phyloP scores from a whole-genome alignment of 768 basidiomycete genomes.

The Leccinum imitatum region DNA sequence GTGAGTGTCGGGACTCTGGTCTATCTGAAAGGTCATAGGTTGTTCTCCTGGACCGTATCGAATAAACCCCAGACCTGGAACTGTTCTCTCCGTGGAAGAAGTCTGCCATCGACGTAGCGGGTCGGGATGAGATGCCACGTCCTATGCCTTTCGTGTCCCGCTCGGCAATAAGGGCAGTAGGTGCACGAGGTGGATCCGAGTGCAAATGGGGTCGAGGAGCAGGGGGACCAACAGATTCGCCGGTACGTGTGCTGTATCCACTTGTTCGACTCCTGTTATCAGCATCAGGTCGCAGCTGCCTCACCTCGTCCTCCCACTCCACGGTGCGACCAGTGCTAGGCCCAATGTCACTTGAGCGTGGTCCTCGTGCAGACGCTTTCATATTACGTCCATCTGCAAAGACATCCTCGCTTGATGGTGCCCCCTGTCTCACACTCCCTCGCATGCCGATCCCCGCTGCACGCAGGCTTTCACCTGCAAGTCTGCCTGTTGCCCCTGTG shows the following conservation, averaged over 20 bases:
- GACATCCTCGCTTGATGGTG: constrained; percentile 35
- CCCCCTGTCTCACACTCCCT: constrained; percentile 27
- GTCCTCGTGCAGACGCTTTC: constrained; percentile 16
- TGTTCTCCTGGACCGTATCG: constrained; percentile 23
- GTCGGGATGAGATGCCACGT: constrained; percentile 32
- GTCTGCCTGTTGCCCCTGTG: constrained; percentile 44
- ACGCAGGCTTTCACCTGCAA: constrained; percentile 66
- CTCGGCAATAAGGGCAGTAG: constrained; percentile 15
- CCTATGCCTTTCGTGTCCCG: constrained; percentile 23
- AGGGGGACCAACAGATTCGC: constrained; percentile 18
- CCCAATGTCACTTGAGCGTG: constrained; percentile 13
- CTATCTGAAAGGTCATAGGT: constrained; percentile 28
- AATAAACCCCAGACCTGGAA: constrained; percentile 13
- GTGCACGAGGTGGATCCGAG: constrained; percentile 28
- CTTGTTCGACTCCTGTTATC: constrained; percentile 25
- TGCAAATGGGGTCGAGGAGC: constrained; percentile 22
- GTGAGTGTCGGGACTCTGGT: constrained; percentile 18
- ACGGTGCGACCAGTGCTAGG: constrained; percentile 11
- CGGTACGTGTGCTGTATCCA: constrained; percentile 24
- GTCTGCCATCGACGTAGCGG: constrained; percentile 58
- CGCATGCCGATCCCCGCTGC: constrained; percentile 64
- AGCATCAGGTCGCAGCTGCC: constrained; percentile 15
- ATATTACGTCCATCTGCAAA: constrained; percentile 31
- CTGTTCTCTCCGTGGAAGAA: constrained; percentile 35
- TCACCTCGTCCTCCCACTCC: constrained; percentile 29